Evolutionary conservation across 371 early-diverging fungal species (phyloP), one percentile per base, ranked within the genome.

Genomic region (Mucor circinelloides): DNA sequence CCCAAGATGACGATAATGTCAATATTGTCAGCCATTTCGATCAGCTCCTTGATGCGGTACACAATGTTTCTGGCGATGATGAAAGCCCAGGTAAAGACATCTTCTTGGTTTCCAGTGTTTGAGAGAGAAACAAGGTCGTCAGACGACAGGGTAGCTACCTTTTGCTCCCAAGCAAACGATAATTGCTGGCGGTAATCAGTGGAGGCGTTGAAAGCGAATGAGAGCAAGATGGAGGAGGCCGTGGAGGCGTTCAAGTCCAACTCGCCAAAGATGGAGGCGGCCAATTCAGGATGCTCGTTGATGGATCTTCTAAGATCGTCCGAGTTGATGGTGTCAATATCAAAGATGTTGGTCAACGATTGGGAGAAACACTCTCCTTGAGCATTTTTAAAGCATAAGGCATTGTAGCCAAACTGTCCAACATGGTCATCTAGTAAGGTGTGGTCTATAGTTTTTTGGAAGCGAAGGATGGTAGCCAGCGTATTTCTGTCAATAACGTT

Each of bases 1-100:
- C 88, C 85, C 58, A 90, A 76, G 34, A 95, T 89, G 46, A 96
- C 88, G 61, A 93, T 74, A 55, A 95, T 87, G 64, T 97, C 97
- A 55, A 89, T 83, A 57, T 87, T 85, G 58, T 92, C 91, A 54
- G 93, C 91, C 64, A 90, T 76, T 74, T 86, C 72, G 23, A 90
- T 86, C 17, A 88, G 72, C 27, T 86, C 90, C 52, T 77, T 78
- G 66, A 91, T 75, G 68, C 82, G 86, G 27, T 78, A 72, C 48
- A 85, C 70, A 44, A 86, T 81, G 66, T 86, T 87, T 55, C 83
- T 64, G 7, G 77, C 60, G n/a, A 84, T 67, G 27, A 79, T 79
- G 48, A 78, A 79, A 5, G 75, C 57, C 80, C 84, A 82, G 25
- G 74, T 72, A 57, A 84, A 78, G 23, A 70, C 57, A 64, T 74